Base-by-base conservation (phyloP, 164 flowering plant species). In the Echeveria elegans region DNA sequence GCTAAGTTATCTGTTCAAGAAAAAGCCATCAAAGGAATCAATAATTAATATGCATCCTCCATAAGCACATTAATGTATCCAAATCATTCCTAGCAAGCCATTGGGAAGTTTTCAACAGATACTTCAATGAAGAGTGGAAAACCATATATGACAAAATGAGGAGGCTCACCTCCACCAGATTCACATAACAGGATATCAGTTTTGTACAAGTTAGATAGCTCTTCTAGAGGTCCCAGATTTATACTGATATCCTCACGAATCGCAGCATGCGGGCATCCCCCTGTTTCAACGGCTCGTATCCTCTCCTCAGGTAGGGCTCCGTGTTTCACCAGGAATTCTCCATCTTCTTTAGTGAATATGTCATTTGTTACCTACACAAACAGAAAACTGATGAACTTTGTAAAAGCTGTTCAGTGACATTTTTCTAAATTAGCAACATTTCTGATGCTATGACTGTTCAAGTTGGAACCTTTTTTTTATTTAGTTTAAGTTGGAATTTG, bases 221-320 rank as follows among this genome's bases (percentile, higher is more conserved):
- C 97, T 79, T 94, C 97, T 28, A 94, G 89, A 66, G 99, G 99
- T 18, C 97, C 96, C 32, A 94, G 85, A 77, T 94, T 94, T 52
- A 94, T 89, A 82, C 99, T 94, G 72, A 94, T 91, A 73, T 94
- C 99, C 80, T 94, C 99, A 52, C 97, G 88, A 65, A 94, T 94
- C 8, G 99, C 99, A 61, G 97, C 99, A 85, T 91, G 98, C 12
- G 98, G 98, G 70, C 98, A 94, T 28, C 98, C 98, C 52, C 98
- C 98, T 14, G 99, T 94, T 83, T 94, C 99, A 11, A 94, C 96
- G 65, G 97, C 99, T 62, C 99, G 92, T 65, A 91, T 91, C 73
- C 99, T 86, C 79, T 91, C 97, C 79, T 84, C 93, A 0, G 99
- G 97, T 77, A 91, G 92, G 58, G 97, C 99, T 36, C 38, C 38